Percentiles rank a stretch among this genome's conserved stretches.
Evolutionary conservation across 2,329 filamentous ascomycete species (phyloP).

Genomic region (Sphaerulina vaccinii): DNA sequence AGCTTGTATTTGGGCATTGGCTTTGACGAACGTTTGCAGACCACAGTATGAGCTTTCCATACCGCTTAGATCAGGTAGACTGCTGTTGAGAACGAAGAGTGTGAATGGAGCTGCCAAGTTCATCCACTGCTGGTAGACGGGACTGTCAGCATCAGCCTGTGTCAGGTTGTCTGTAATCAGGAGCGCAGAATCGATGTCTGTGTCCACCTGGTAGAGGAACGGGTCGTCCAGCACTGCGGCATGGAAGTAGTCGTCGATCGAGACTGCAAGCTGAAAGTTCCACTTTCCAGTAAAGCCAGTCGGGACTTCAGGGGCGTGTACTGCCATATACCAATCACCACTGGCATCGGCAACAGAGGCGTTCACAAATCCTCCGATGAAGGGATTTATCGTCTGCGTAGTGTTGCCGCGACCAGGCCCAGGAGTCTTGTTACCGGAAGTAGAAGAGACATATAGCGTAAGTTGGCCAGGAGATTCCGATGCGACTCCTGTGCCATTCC

Average conservation of each 20-base stretch:
- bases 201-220: conserved; percentile 77
- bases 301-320: conserved; percentile 68
- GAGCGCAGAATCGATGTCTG: conserved; percentile 74
- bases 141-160: conserved; percentile 44
- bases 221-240: conserved; percentile 56
- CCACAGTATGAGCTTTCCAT: conserved; percentile 81
- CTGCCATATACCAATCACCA: conserved; percentile 70
- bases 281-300: conserved; percentile 64
- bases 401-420: conserved; percentile 56
- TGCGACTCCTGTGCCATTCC: conserved; percentile 50
- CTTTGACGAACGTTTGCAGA: conserved; percentile 54
- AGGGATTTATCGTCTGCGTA: conserved; percentile 50
- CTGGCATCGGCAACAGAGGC: conserved; percentile 58
- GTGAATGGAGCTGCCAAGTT: conserved; percentile 63
- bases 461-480: conserved; percentile 62
- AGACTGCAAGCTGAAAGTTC: conserved; percentile 78
- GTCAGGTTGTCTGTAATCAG: conserved; percentile 76
- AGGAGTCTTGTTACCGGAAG: conserved; percentile 58
- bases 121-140: conserved; percentile 56
- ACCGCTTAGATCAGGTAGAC: conserved; percentile 62
- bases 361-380: conserved; percentile 69
- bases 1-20: conserved; percentile 62
- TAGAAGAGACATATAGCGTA: conserved; percentile 71
- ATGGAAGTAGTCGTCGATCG: conserved; percentile 76
- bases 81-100: conserved; percentile 70